phyloP scores from a whole-genome alignment of 1,284 basidiomycete species.

The Meira nashicola region DNA sequence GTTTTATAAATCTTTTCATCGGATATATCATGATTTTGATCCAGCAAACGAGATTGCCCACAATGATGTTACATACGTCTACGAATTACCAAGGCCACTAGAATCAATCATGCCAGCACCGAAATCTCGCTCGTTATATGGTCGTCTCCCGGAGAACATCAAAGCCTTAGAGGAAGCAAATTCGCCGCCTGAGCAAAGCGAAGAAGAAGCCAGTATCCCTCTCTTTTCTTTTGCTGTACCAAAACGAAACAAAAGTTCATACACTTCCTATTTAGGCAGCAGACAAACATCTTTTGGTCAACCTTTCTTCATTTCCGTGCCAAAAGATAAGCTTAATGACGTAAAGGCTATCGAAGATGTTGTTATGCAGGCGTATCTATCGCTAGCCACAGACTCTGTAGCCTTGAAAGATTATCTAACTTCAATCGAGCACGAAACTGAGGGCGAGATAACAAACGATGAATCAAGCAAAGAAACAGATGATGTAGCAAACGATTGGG shows the following conservation, averaged over 20 bases:
- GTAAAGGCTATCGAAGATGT: conserved; percentile 23
- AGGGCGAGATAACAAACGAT: background rate
- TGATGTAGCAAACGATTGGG: conserved; percentile 19
- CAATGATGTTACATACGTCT: conserved; percentile 43
- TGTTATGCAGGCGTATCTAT: conserved; percentile 28
- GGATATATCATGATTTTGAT: conserved; percentile 45
- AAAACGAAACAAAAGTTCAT: background rate
- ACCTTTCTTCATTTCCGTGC: conserved; percentile 47
- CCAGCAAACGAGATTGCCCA: conserved; percentile 38
- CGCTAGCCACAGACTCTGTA: conserved; percentile 17
- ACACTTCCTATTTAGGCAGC: conserved; percentile 16
- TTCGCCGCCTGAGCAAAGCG: background rate
- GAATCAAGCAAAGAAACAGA: conserved; percentile 6
- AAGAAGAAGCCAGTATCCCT: conserved; percentile 38
- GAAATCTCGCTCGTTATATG: no score
- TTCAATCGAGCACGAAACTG: background rate
- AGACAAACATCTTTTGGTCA: conserved; percentile 23
- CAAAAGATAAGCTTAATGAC: conserved; percentile 26
- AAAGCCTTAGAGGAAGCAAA: background rate
- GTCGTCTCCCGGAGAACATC: background rate
- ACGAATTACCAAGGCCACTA: conserved; percentile 30
- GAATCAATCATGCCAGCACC: background rate
- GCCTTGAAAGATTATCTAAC: conserved; percentile 12
- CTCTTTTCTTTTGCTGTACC: conserved; percentile 31
- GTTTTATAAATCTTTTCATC: conserved; percentile 23